Percentiles rank a stretch among this genome's conserved stretches.
Conservation (phyloP, 495 filamentous ascomycete genomes). For the Parathielavia hyrcaniae region DNA sequence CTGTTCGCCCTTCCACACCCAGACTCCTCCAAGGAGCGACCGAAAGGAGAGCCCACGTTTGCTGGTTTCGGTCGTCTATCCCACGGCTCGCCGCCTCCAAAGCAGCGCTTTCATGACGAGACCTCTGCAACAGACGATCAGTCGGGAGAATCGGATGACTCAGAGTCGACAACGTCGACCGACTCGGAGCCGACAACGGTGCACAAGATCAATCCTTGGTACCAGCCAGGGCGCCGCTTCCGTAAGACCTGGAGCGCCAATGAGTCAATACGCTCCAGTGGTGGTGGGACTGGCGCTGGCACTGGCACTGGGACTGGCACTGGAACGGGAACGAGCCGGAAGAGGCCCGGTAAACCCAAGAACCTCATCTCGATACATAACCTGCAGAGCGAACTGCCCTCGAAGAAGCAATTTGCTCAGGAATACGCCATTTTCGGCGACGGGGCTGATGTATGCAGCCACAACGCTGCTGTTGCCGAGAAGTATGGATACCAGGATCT, state of each 20-base stretch:
- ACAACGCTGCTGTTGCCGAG: conserved; percentile 73
- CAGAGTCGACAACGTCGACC: conserved; percentile 58
- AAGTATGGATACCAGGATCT: conserved; percentile 67
- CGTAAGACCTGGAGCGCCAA: conserved; percentile 43
- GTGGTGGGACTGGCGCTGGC: conserved; percentile 46
- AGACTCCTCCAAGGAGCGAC: conserved; percentile 56
- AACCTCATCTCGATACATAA: conserved; percentile 65
- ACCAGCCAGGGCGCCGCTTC: conserved; percentile 40
- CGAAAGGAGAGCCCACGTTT: conserved; percentile 64
- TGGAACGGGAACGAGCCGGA: conserved; percentile 45
- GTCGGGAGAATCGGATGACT: conserved; percentile 52
- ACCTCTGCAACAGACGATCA: conserved; percentile 45
- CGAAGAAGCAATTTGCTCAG: conserved; percentile 66
- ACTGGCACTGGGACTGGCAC: conserved; percentile 52
- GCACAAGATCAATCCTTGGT: conserved; percentile 44
- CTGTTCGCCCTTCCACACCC: conserved; percentile 54
- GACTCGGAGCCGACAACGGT: conserved; percentile 66
- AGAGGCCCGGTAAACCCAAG: conserved; percentile 40
- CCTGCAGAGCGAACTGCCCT: conserved; percentile 60
- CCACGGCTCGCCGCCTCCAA: conserved; percentile 44
- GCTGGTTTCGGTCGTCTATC: conserved; percentile 79
- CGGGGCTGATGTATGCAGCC: conserved; percentile 67
- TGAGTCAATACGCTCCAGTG: conserved; percentile 45
- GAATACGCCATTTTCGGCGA: conserved; percentile 81
- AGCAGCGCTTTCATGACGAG: conserved; percentile 48